Evolutionary conservation across 306 rosid genomes (phyloP), one percentile per base, ranked within the genome.

Genomic region (Prunus armeniaca): DNA sequence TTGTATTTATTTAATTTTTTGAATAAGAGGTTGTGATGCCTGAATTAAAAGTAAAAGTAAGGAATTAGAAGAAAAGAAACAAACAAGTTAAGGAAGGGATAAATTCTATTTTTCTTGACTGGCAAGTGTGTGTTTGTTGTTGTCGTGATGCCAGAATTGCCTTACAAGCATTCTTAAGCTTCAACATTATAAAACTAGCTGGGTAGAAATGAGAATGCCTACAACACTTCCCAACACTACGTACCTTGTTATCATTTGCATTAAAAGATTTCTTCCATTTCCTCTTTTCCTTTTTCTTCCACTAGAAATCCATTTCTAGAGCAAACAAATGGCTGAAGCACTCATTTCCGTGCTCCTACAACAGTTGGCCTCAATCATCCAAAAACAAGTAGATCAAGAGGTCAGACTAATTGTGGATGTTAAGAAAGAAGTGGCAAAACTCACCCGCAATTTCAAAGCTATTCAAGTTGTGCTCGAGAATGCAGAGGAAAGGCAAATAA

Each of bases 401-500:
- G 28, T 54, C 9, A 54, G 11, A 43, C 41, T 65, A 19, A 43
- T 79, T 17, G 28, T 17, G 24, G 19, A 32, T 25, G 82, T 52
- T 32, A 1, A 68, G 22, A 20, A 67, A 45, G 79, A 80, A 2
- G 55, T 80, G 12, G 63, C 2, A 22, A 57, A 67, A 2, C 71
- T 74, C 32, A 58, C 3, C 18, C 1, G 8, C 4, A 67, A 52
- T 12, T 38, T 73, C 3, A 0, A 8, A 52, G 18, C 12, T 3
- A 58, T 80, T 27, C 2, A 10, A 14, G 64, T 12, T 22, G 58
- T 74, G 60, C 75, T 80, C 14, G 14, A 56, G 10, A 71, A 74
- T 60, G 75, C 75, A 1, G 83, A 64, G 73, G 47, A 25, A 55
- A 73, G 66, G 27, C 79, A 67, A 25, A 9, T 73, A 18, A 45